Evolutionary conservation across 2,329 filamentous ascomycete genomes (phyloP).

Genomic region (Passalora sequoiae): DNA sequence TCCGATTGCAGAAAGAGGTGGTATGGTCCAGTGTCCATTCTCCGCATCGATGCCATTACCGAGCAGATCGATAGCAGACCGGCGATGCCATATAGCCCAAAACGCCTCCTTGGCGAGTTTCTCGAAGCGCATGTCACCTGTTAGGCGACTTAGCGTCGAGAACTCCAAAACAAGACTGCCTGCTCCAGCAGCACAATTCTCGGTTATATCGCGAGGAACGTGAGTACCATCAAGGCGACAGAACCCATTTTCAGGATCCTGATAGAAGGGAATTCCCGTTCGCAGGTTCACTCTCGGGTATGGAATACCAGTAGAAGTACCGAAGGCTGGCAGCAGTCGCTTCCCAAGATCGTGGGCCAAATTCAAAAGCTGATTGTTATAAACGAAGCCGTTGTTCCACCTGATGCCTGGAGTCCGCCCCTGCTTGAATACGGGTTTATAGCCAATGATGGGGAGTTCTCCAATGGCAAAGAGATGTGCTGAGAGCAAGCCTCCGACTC

Average conservation of each 20-base stretch:
- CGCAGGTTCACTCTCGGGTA: constrained; percentile 92
- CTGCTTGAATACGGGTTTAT: constrained; percentile 50
- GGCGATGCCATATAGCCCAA: constrained; percentile 90
- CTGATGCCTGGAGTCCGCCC: constrained; percentile 38
- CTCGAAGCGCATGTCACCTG: constrained; percentile 83
- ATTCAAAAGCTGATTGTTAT: constrained; percentile 85
- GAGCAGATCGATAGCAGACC: constrained; percentile 80
- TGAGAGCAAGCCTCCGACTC: constrained; percentile 82
- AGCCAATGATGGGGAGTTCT: constrained; percentile 79
- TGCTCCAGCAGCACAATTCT: constrained; percentile 95
- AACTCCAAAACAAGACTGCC: constrained; percentile 93
- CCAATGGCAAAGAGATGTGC: constrained; percentile 90
- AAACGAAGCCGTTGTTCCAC: constrained; percentile 58
- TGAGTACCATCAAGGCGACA: constrained; percentile 41
- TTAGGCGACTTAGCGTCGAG: constrained; percentile 80
- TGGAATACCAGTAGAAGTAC: constrained; percentile 82
- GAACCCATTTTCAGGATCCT: constrained; percentile 47
- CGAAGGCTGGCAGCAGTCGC: constrained; percentile 84
- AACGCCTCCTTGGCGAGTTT: constrained; percentile 85
- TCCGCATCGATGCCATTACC: constrained; percentile 91
- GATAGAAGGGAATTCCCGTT: constrained; percentile 85
- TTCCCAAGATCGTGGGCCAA: constrained; percentile 80
- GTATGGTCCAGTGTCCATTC: constrained; percentile 75
- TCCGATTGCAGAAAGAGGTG: constrained; percentile 85
- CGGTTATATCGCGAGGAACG: constrained; percentile 54